These are phyloP conservation scores for Tuber aestivum DNA, from an alignment of 495 filamentous ascomycete species.

Conservation along the genomic window DNA sequence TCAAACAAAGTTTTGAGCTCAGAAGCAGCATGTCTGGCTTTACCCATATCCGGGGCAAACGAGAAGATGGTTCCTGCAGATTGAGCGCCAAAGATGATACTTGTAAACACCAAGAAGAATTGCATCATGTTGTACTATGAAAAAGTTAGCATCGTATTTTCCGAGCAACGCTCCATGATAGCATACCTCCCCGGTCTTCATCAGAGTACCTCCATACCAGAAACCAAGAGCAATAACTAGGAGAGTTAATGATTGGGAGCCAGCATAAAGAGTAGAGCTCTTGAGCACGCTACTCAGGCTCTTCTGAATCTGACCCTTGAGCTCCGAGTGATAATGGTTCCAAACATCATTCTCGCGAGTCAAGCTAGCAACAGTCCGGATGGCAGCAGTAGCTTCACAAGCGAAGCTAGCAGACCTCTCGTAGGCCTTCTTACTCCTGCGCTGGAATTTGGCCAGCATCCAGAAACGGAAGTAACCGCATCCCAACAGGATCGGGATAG, in stretches of 20 bases:
- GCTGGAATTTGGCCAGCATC: constrained; percentile 70
- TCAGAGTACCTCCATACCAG: constrained; percentile 83
- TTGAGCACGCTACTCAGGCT: constrained; percentile 61
- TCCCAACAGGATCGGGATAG: constrained; percentile 67
- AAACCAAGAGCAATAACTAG: constrained; percentile 82
- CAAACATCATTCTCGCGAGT: constrained; percentile 78
- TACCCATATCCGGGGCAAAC: constrained; percentile 81
- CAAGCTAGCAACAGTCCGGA: constrained; percentile 86
- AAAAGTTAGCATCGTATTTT: neutral
- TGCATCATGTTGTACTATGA: constrained; percentile 59
- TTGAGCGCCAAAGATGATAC: constrained; percentile 76
- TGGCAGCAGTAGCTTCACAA: constrained; percentile 83
- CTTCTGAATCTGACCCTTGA: constrained; percentile 56
- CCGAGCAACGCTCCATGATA: constrained; percentile 10
- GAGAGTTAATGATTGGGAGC: constrained; percentile 73
- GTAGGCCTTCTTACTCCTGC: constrained; percentile 63
- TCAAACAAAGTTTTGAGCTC: constrained; percentile 76
- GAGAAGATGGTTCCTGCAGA: constrained; percentile 83
- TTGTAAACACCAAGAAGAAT: constrained; percentile 78
- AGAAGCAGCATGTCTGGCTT: constrained; percentile 71
- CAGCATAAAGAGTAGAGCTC: constrained; percentile 68
- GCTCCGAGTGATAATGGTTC: constrained; percentile 60
- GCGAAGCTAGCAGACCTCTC: constrained; percentile 72
- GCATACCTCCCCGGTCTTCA: constrained; percentile 59
- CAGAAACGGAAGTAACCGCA: constrained; percentile 85